Evolutionary conservation across 2,329 filamentous ascomycete genomes (phyloP).

Genomic region (Metarhizium guizhouense): DNA sequence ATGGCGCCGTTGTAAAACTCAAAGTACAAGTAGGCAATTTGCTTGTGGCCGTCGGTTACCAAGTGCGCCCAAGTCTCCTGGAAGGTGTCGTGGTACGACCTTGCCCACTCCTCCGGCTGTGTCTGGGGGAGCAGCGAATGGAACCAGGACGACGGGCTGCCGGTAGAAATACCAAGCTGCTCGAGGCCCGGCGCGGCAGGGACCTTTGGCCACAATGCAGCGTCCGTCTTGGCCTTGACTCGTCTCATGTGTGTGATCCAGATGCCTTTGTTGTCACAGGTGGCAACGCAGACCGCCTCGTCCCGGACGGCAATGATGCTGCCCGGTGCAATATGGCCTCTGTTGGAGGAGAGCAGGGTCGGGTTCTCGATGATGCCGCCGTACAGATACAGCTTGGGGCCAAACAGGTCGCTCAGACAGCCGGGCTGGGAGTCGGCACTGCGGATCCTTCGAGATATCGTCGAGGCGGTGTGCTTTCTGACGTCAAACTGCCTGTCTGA

Average conservation of each 20-base stretch:
- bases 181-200: conserved; percentile 25
- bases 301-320: conserved; percentile 26
- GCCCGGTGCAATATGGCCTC: conserved; percentile 9
- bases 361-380: conserved; percentile 29
- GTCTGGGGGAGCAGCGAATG: conserved; percentile 7
- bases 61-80: conserved; percentile 32
- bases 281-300: conserved; percentile 26
- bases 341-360: conserved; percentile 1
- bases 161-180: conserved; percentile 21
- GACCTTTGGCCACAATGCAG: conserved; percentile 31
- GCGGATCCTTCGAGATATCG: conserved; percentile 33
- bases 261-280: conserved; percentile 28
- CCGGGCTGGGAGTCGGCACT: conserved; percentile 32
- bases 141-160: conserved; percentile 9
- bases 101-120: conserved; percentile 18
- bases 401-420: conserved; percentile 27
- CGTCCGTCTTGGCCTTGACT: conserved; percentile 26
- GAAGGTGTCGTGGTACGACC: conserved; percentile 19
- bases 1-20: conserved; percentile 36
- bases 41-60: conserved; percentile 12
- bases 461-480: conserved; percentile 21
- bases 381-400: conserved; percentile 28
- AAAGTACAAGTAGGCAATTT: conserved; percentile 30
- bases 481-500: conserved; percentile 27
- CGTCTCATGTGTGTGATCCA: conserved; percentile 32